Evolutionary conservation across 352 stramenopile species (phyloP), one percentile per base, ranked within the genome.

Genomic region (Plasmopara muralis): DNA sequence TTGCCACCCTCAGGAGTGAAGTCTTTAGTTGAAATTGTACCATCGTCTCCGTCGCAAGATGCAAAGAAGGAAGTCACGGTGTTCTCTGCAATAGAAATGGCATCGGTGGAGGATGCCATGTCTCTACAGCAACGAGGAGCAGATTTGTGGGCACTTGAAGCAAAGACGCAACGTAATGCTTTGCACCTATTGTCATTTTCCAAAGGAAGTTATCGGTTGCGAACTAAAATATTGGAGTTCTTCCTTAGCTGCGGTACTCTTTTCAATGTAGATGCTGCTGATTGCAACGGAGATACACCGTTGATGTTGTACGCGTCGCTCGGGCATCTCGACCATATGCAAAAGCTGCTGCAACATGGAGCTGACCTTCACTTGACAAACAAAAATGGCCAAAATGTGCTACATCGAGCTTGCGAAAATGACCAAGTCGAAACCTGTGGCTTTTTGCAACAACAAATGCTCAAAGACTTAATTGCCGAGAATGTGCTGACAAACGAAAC

Each of bases 141-240:
- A 1, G 64, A 89, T 41, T 39, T 85, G 7, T 50, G 50, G 18
- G 53, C 42, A 5, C n/a, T 70, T 2, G 75, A 89, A 34, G 57
- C 72, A 0, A 66, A 60, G 29, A 72, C 68, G 9, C 55, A 69
- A 12, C 75, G 78, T 9, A 74, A 67, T 20, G 67, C 74, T 2
- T 55, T 89, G 13, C 76, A 89, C 29, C 46, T 82, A 60, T 55
- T 89, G 15, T 70, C 78, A 2, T 82, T 83, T 52, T 83, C 70
- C 34, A 62, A 59, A 2, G 78, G 80, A 47, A 74, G 50, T 33
- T 63, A 75, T 20, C 60, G 61, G 1, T 68, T 68, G 7, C 67
- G 76, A 3, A 48, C 73, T 7, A 64, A 70, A 28, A 72, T 87
- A 64, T 64, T 89, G 15, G 60, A 64, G 4, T 89, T 85, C 37